These are phyloP conservation scores for Lactifluus pinguis DNA, from an alignment of 768 basidiomycete genomes.

Conservation along the genomic window DNA sequence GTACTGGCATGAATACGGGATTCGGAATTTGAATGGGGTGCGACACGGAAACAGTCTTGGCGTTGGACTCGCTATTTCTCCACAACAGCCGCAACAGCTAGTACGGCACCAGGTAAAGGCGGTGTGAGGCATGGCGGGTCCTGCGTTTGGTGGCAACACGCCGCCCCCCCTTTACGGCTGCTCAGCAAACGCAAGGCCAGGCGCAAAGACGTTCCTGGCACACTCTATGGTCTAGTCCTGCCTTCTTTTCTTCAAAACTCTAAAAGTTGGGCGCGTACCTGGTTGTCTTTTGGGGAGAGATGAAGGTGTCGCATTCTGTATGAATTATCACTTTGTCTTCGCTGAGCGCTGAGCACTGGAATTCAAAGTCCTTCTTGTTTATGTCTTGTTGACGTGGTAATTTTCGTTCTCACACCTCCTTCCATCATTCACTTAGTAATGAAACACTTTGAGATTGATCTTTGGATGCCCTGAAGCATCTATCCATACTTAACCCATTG, in stretches of 20 bases:
- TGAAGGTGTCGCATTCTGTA: not conserved
- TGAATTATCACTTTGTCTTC: not conserved
- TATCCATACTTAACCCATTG: not conserved
- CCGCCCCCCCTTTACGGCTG: not conserved
- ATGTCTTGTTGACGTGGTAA: not conserved
- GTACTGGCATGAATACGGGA: not conserved
- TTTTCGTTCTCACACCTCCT: not conserved
- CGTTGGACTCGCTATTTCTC: not conserved
- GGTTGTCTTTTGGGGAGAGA: not conserved
- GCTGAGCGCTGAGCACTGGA: not conserved
- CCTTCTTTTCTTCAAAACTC: not conserved
- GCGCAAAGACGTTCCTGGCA: not conserved
- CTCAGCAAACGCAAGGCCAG: not conserved
- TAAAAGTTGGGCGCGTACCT: not conserved
- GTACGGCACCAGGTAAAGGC: not conserved
- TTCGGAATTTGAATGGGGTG: not conserved
- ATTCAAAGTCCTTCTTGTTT: not conserved
- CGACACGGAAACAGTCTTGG: not conserved
- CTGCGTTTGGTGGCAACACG: not conserved
- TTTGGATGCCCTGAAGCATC: too few relatives aligned
- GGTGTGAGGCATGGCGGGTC: not conserved
- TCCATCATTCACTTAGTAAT: not conserved
- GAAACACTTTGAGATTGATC: too few relatives aligned
- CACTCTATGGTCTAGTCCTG: not conserved
- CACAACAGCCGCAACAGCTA: not conserved